A percentile compares a stretch with the other conserved stretches of the same genome.
Evolutionary conservation across 1,284 basidiomycete species (phyloP).

Genomic region (Cronartium ribicola): DNA sequence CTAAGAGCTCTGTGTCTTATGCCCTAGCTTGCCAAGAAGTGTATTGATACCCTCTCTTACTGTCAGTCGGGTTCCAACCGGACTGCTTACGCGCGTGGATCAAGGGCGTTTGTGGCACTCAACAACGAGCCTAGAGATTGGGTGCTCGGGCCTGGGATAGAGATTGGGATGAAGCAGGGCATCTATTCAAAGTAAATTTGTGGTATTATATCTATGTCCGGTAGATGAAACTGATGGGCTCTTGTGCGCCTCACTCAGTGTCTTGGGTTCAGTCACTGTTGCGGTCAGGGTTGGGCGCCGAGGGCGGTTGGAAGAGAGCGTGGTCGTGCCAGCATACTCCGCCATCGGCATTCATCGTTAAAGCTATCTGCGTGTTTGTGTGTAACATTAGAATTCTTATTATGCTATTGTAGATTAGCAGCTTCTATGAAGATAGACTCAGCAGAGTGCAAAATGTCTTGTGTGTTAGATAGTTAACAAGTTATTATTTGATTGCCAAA

Average conservation of each 20-base stretch:
- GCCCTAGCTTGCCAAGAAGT: neutral
- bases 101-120: slow-evolving; percentile 25
- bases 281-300: neutral
- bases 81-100: slow-evolving; percentile 16
- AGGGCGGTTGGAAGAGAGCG: neutral
- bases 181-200: neutral
- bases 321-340: neutral
- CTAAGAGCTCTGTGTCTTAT: neutral
- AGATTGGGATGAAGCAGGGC: neutral
- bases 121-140: slow-evolving; percentile 22
- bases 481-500: too few relatives aligned
- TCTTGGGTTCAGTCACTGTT: neutral
- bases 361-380: neutral
- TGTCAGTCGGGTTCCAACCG: slow-evolving; percentile 26
- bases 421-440: too few relatives aligned
- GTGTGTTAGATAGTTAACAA: too few relatives aligned
- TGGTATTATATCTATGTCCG: too few relatives aligned
- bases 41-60: neutral
- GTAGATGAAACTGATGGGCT: too few relatives aligned
- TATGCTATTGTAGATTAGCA: too few relatives aligned
- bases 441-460: too few relatives aligned
- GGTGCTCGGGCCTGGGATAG: neutral
- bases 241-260: neutral
- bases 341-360: neutral
- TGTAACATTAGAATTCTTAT: too few relatives aligned